Conservation (phyloP, 2,329 filamentous ascomycete genomes). For the Microsporum canis region DNA sequence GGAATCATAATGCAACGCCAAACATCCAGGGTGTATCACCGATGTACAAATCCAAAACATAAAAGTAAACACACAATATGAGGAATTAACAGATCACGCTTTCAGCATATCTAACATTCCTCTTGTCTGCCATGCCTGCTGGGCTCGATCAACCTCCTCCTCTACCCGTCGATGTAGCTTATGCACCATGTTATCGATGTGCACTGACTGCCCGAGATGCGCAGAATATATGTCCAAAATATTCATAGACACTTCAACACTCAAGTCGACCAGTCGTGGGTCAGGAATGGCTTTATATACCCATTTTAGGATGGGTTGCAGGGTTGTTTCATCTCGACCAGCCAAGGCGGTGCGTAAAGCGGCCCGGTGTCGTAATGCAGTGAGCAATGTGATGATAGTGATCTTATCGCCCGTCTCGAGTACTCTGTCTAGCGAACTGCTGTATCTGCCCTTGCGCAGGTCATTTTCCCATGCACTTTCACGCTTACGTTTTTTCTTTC, state of each 20-base stretch:
- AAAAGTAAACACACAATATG: not conserved
- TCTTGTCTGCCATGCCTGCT: constrained; percentile 66
- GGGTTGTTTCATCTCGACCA: constrained; percentile 65
- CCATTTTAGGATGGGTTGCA: constrained; percentile 78
- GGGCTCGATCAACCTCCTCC: constrained; percentile 68
- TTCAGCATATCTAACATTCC: constrained; percentile 78
- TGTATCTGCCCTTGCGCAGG: constrained; percentile 67
- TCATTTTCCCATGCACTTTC: constrained; percentile 69
- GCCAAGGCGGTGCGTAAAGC: constrained; percentile 71
- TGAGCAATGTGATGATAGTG: constrained; percentile 63
- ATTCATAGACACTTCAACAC: constrained; percentile 70
- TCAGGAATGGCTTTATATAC: constrained; percentile 68
- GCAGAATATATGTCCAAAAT: constrained; percentile 80
- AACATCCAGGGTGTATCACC: not conserved
- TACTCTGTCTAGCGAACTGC: constrained; percentile 65
- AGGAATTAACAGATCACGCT: not conserved
- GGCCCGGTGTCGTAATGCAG: constrained; percentile 75
- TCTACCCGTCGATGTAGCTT: constrained; percentile 59
- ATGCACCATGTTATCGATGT: constrained; percentile 60
- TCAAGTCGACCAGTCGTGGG: constrained; percentile 67
- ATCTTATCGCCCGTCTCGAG: constrained; percentile 51
- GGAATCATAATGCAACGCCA: constrained; percentile 1
- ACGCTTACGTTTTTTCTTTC: constrained; percentile 51
- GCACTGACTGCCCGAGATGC: constrained; percentile 60
- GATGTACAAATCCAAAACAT: constrained; percentile 1